These are phyloP conservation scores for Pseudocercospora vitis DNA, from an alignment of 2,329 filamentous ascomycete genomes.

Conservation along the genomic window DNA sequence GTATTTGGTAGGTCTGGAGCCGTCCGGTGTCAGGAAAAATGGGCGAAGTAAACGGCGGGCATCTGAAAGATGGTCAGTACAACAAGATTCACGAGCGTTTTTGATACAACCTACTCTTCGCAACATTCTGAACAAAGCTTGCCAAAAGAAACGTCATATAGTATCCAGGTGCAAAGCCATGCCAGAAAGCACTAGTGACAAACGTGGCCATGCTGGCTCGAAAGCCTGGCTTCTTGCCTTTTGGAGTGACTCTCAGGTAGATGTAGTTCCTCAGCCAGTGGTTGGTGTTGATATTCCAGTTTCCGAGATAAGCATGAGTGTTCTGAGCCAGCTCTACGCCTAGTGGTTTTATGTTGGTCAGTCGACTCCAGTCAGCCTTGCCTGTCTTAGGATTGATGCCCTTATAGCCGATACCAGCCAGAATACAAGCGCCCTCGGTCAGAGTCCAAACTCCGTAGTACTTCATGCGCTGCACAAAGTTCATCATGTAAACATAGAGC, in stretches of 20 bases:
- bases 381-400: conserved; percentile 82
- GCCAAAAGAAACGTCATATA: conserved; percentile 88
- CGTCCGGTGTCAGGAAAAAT: conserved; percentile 82
- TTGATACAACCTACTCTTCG: conserved; percentile 71
- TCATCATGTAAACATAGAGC: conserved; percentile 80
- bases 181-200: conserved; percentile 92
- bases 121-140: conserved; percentile 86
- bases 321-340: conserved; percentile 90
- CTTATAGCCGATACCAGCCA: conserved; percentile 91
- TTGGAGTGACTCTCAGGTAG: conserved; percentile 90
- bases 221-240: conserved; percentile 95
- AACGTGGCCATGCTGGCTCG: conserved; percentile 92
- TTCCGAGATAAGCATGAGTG: conserved; percentile 83
- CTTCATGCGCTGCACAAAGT: conserved; percentile 78
- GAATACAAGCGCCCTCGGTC: conserved; percentile 90
- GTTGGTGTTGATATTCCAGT: conserved; percentile 99
- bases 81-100: background rate
- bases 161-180: conserved; percentile 96
- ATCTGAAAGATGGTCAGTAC: conserved; percentile 54
- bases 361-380: conserved; percentile 82
- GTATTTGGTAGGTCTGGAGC: conserved; percentile 63
- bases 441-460: conserved; percentile 96
- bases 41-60: conserved; percentile 86
- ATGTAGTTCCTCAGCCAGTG: conserved; percentile 95
- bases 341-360: conserved; percentile 86